Percentiles rank a stretch among this genome's conserved stretches.
These are phyloP conservation scores for Ogataea ganodermae DNA, from an alignment of 805 yeast species.

Conservation along the genomic window DNA sequence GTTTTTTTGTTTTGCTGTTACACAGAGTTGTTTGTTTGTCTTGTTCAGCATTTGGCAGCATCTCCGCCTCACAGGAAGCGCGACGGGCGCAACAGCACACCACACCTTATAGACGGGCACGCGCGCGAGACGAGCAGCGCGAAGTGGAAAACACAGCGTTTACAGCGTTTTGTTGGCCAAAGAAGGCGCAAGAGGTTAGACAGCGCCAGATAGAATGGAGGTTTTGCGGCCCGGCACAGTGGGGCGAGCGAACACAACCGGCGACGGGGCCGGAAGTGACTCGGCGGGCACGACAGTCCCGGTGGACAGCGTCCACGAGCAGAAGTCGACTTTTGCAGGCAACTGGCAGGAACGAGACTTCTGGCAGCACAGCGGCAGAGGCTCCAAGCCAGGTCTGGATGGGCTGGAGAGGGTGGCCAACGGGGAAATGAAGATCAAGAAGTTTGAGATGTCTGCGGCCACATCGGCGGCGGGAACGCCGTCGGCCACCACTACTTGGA, in stretches of 20 bases:
- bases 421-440: constrained; percentile 21
- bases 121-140: too few species aligned
- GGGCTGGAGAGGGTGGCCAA: constrained; percentile 9
- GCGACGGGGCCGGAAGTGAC: too few species aligned
- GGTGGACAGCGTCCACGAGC: background rate
- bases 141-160: too few species aligned
- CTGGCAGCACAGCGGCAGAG: constrained; percentile 7
- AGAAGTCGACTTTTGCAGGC: background rate
- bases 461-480: background rate
- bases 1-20: constrained; percentile 7
- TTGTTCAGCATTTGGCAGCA: too few species aligned
- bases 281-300: background rate
- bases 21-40: background rate
- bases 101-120: background rate
- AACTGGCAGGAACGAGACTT: constrained; percentile 1
- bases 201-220: constrained; percentile 9
- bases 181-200: background rate
- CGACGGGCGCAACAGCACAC: background rate
- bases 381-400: background rate
- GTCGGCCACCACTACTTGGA: background rate
- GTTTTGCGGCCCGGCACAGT: constrained; percentile 1
- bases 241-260: background rate
- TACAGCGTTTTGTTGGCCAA: too few species aligned
- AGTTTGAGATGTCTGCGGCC: constrained; percentile 12
- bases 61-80: background rate